A percentile compares a stretch with the other conserved stretches of the same genome.
phyloP scores from a whole-genome alignment of 495 filamentous ascomycete species.

The Friedmanniomyces endolithicus region DNA sequence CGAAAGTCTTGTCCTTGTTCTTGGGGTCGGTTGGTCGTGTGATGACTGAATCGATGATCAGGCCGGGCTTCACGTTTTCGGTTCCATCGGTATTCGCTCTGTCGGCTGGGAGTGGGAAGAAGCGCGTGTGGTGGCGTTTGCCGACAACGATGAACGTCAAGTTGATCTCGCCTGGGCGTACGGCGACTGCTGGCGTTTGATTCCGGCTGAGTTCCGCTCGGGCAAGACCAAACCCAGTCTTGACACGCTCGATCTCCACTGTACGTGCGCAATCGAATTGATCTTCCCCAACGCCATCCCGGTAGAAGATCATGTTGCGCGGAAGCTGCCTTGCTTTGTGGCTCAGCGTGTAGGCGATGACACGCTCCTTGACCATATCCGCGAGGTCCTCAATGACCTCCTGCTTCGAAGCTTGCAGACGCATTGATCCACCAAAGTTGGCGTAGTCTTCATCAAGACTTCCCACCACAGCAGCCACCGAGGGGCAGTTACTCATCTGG shows the following conservation, averaged over 20 bases:
- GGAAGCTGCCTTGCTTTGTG: background rate
- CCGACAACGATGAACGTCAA: background rate
- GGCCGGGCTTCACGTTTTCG: constrained; percentile 1
- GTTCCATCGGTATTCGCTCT: background rate
- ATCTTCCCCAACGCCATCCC: constrained; percentile 4
- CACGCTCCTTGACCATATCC: background rate
- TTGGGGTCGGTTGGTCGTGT: background rate
- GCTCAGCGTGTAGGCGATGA: background rate
- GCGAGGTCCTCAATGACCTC: background rate
- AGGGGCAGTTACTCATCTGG: background rate
- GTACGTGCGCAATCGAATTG: background rate
- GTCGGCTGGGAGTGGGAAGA: constrained; percentile 2
- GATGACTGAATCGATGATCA: constrained; percentile 4
- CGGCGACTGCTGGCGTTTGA: too few relatives aligned
- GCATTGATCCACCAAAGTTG: background rate
- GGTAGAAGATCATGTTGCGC: background rate
- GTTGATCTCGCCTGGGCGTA: constrained; percentile 6
- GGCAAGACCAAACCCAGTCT: background rate
- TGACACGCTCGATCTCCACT: background rate
- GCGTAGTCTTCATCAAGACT: background rate
- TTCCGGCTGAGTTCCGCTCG: too few relatives aligned
- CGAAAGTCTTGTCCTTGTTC: background rate
- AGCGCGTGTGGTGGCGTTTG: constrained; percentile 7
- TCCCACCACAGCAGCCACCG: background rate
- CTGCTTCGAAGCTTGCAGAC: background rate